Conservation (phyloP, 2,329 filamentous ascomycete genomes). For the Sordariomycetes sp. region DNA sequence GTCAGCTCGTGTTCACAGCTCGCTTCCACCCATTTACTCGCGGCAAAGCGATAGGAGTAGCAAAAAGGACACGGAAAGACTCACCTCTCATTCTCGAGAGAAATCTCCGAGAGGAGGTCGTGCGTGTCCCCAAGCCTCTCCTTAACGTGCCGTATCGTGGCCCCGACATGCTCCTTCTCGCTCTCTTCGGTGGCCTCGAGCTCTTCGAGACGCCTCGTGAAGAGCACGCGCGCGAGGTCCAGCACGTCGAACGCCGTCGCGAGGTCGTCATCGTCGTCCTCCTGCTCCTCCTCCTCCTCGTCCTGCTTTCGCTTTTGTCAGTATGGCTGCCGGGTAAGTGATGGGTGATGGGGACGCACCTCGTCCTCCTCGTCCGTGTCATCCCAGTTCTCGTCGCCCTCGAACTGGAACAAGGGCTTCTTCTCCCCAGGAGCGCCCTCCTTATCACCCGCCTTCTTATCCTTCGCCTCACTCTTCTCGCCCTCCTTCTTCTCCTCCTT, state of each 20-base stretch:
- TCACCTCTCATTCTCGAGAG: slow-evolving; percentile 82
- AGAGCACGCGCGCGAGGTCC: slow-evolving; percentile 60
- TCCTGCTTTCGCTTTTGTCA: slow-evolving; percentile 8
- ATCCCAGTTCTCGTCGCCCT: slow-evolving; percentile 86
- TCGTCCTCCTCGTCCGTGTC: slow-evolving; percentile 61
- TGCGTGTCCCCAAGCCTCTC: slow-evolving; percentile 87
- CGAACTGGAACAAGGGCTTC: slow-evolving; percentile 82
- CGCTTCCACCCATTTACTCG: too few species aligned
- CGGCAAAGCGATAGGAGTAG: too few species aligned
- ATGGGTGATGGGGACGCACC: background rate
- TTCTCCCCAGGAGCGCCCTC: slow-evolving; percentile 22
- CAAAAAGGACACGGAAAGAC: slow-evolving; percentile 5
- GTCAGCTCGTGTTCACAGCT: background rate
- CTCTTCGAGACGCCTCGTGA: slow-evolving; percentile 38
- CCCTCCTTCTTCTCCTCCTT: slow-evolving; percentile 18
- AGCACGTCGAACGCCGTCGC: slow-evolving; percentile 75
- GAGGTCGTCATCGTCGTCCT: slow-evolving; percentile 59
- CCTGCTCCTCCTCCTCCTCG: slow-evolving; percentile 27
- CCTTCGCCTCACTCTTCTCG: slow-evolving; percentile 10
- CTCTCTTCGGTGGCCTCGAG: slow-evolving; percentile 17
- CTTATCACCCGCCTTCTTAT: slow-evolving; percentile 14
- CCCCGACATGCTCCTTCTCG: slow-evolving; percentile 24
- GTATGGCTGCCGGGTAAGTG: background rate
- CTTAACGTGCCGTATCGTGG: slow-evolving; percentile 47
- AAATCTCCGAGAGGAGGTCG: slow-evolving; percentile 89